Evolutionary conservation across 2,329 filamentous ascomycete species (phyloP).

Genomic region (Hortaea werneckii): DNA sequence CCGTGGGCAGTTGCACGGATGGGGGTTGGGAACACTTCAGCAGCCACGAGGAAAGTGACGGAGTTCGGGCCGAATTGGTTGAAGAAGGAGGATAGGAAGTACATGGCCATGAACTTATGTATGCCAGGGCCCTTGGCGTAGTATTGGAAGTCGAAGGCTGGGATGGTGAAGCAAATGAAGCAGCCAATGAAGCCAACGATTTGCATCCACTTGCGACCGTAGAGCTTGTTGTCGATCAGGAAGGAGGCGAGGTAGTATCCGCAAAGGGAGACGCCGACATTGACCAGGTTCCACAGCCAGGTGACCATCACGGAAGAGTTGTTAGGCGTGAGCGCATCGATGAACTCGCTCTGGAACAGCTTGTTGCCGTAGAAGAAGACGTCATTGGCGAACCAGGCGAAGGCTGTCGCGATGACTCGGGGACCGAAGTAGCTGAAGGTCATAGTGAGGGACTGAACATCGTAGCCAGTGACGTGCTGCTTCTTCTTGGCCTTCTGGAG

Average conservation of each 20-base stretch:
- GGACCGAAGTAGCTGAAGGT: conserved; percentile 78
- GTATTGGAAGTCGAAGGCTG: conserved; percentile 79
- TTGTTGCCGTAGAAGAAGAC: conserved; percentile 99
- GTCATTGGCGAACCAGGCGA: conserved; percentile 86
- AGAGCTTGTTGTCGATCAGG: conserved; percentile 90
- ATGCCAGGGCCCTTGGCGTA: conserved; percentile 64
- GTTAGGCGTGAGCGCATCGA: conserved; percentile 57
- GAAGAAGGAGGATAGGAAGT: conserved; percentile 96
- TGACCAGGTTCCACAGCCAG: conserved; percentile 90
- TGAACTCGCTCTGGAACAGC: conserved; percentile 89
- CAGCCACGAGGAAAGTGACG: conserved; percentile 91
- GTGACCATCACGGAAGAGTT: conserved; percentile 55
- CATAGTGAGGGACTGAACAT: conserved; percentile 67
- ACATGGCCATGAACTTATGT: conserved; percentile 93
- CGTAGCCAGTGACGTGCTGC: conserved; percentile 81
- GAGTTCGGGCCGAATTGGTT: conserved; percentile 97
- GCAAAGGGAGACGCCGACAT: conserved; percentile 72
- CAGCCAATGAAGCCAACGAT: conserved; percentile 86
- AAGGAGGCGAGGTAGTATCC: conserved; percentile 88
- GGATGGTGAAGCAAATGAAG: conserved; percentile 88
- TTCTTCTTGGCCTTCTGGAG: conserved; percentile 76
- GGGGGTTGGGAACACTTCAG: conserved; percentile 91
- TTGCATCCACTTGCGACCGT: conserved; percentile 94
- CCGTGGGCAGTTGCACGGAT: conserved; percentile 90
- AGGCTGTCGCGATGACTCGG: conserved; percentile 75